Evolutionary conservation across 257 asterid species (phyloP), one percentile per base, ranked within the genome.

Genomic region (Mitragyna speciosa): DNA sequence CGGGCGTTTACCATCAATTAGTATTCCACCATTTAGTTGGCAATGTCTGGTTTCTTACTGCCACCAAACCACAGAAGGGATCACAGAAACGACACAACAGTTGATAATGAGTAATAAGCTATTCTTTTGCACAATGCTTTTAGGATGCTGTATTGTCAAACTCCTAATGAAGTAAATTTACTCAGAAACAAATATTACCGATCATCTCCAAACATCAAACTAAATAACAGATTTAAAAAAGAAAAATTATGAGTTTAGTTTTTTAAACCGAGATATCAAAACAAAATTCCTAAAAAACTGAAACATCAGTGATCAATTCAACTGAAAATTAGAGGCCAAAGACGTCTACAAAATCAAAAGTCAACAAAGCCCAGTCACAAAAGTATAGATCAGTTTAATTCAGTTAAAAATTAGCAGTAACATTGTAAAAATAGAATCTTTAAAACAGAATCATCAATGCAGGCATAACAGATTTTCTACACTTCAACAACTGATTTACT

Each of bases 251-350:
- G 64, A 3, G 28, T 20, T 20, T 56, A 20, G 64, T 20, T 0
- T 22, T 56, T 56, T 4, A 20, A 56, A 20, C 64, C 10, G 22
- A 7, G 65, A 58, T 12, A 58, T 24, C 65, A 58, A 22, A 28
- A 6, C 2, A 4, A 10, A 36, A 74, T 24, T 51, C 8, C 47
- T 5, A 39, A 75, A 39, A 75, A 39, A 3, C 24, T 12, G 28
- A 41, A 45, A 63, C 72, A 22, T 52, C 0, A 28, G 17, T 9
- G 30, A 76, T 26, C 45, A 15, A 31, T 15, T 66, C 9, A 63
- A 63, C 63, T 72, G 63, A 48, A 72, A 61, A n/a, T 45, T 66
- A 15, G 72, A 66, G 72, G 24, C 33, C 72, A 67, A 33, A 67
- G 26, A 26, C 28, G 63, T 26, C 76, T 16, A 72, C 33, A 26